Conservation (phyloP, 225 moss, liverwort and hornwort species). For the Sphagnum tenellum region DNA sequence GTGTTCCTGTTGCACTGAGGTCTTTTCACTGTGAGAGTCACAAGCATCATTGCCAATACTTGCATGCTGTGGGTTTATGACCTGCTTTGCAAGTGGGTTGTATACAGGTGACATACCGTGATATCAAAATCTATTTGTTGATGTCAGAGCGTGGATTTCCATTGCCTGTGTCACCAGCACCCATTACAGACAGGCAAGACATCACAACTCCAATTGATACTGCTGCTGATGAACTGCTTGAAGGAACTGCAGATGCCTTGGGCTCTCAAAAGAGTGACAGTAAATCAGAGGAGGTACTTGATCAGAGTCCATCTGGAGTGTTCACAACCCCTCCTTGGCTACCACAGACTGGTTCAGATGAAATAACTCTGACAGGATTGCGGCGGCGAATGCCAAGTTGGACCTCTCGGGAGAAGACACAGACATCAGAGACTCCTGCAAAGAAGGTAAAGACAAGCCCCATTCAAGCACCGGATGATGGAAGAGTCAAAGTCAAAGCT, state of each 20-base stretch:
- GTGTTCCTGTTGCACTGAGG: not conserved
- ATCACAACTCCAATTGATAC: slow-evolving; percentile 7
- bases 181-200: slow-evolving; percentile 4
- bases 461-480: not conserved
- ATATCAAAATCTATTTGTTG: slow-evolving; percentile 41
- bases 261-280: slow-evolving; percentile 8
- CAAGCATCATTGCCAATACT: not conserved
- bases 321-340: slow-evolving; percentile 35
- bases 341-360: slow-evolving; percentile 11
- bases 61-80: not conserved
- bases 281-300: not conserved
- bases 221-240: slow-evolving; percentile 8
- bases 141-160: slow-evolving; percentile 37
- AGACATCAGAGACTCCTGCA: slow-evolving; percentile 13
- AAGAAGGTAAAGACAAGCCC: slow-evolving; percentile 21
- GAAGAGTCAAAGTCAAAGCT: not conserved
- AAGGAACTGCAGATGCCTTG: not conserved
- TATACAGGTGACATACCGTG: slow-evolving; percentile 36
- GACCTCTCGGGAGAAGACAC: slow-evolving; percentile 9
- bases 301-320: slow-evolving; percentile 12
- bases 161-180: slow-evolving; percentile 15
- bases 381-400: slow-evolving; percentile 9
- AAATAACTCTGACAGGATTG: slow-evolving; percentile 9
- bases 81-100: not conserved
- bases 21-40: not conserved